phyloP scores from a whole-genome alignment of 2,329 filamentous ascomycete genomes.

The Fusarium albidum region DNA sequence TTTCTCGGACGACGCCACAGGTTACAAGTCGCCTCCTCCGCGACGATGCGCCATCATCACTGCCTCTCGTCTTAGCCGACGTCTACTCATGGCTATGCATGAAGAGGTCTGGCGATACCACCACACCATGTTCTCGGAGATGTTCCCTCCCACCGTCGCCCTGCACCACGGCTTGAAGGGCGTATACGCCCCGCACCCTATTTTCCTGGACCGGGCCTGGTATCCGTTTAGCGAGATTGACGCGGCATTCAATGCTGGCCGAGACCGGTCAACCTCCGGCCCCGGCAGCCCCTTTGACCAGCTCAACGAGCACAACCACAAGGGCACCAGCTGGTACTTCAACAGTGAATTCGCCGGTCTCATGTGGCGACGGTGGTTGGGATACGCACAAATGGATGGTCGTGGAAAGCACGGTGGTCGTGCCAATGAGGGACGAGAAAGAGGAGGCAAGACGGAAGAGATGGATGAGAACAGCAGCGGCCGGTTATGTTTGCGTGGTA shows the following conservation, averaged over 20 bases:
- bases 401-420: conserved; percentile 58
- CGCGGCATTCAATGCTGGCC: conserved; percentile 79
- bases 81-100: conserved; percentile 76
- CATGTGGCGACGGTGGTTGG: conserved; percentile 83
- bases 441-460: conserved; percentile 63
- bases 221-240: conserved; percentile 70
- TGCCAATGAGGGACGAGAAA: conserved; percentile 55
- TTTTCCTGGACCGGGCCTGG: conserved; percentile 83
- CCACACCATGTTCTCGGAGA: conserved; percentile 80
- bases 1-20: conserved; percentile 73
- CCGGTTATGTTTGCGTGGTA: conserved; percentile 80
- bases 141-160: conserved; percentile 77
- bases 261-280: conserved; percentile 71
- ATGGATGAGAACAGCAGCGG: conserved; percentile 57
- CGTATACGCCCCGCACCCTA: conserved; percentile 81
- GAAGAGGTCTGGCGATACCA: conserved; percentile 72
- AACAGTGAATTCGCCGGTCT: conserved; percentile 78
- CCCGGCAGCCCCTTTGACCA: conserved; percentile 72
- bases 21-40: conserved; percentile 71
- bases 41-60: conserved; percentile 77
- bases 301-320: conserved; percentile 82
- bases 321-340: conserved; percentile 86
- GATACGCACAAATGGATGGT: conserved; percentile 62
- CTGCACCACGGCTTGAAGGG: conserved; percentile 82
- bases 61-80: conserved; percentile 71